Evolutionary conservation across 805 yeast genomes (phyloP).

Genomic region (Torulaspora gathmanii): DNA sequence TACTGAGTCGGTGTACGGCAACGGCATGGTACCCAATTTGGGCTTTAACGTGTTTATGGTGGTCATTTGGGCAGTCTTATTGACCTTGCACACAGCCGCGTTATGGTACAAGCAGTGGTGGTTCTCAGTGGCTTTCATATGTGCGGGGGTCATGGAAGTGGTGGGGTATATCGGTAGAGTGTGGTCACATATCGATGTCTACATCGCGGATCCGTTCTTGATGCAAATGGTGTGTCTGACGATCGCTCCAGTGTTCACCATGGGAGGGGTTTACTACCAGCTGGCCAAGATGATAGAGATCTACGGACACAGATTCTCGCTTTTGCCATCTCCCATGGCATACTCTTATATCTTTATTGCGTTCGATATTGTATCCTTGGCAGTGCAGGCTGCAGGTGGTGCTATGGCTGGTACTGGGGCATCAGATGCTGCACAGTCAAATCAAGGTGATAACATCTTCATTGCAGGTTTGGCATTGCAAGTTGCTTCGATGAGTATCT

Average conservation of each 20-base stretch:
- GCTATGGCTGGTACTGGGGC: slow-evolving; percentile 55
- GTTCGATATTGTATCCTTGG: slow-evolving; percentile 60
- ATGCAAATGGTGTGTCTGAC: slow-evolving; percentile 67
- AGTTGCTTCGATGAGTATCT: slow-evolving; percentile 62
- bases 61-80: slow-evolving; percentile 48
- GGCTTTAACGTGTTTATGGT: slow-evolving; percentile 58
- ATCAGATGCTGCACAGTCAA: slow-evolving; percentile 12
- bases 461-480: slow-evolving; percentile 76
- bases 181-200: slow-evolving; percentile 39
- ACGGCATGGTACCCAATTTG: slow-evolving; percentile 46
- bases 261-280: slow-evolving; percentile 77
- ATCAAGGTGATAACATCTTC: slow-evolving; percentile 44
- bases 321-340: slow-evolving; percentile 33
- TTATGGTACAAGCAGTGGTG: slow-evolving; percentile 54
- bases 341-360: slow-evolving; percentile 56
- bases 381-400: slow-evolving; percentile 74
- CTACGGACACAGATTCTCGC: slow-evolving; percentile 52
- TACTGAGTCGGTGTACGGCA: slow-evolving; percentile 25
- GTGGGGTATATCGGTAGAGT: slow-evolving; percentile 65
- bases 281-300: slow-evolving; percentile 63
- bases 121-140: slow-evolving; percentile 54
- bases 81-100: slow-evolving; percentile 44
- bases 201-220: slow-evolving; percentile 42
- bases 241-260: slow-evolving; percentile 74
- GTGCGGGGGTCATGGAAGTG: slow-evolving; percentile 57